Conservation (phyloP, 495 filamentous ascomycete species). For the Echria macrotheca region DNA sequence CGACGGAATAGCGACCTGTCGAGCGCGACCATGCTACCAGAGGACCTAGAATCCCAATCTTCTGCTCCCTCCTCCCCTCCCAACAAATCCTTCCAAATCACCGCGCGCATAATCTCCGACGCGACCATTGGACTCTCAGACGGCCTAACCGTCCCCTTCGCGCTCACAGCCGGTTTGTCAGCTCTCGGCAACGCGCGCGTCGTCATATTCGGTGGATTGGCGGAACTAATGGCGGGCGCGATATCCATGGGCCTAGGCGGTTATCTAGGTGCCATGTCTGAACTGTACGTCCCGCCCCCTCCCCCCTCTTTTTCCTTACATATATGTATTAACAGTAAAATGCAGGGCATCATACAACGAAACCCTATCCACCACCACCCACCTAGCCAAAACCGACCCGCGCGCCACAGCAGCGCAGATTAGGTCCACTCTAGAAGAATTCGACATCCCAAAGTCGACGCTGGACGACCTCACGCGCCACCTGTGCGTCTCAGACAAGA, state of each 20-base stretch:
- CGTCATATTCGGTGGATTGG: constrained; percentile 61
- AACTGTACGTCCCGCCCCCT: background rate
- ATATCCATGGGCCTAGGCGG: constrained; percentile 65
- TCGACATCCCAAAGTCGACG: constrained; percentile 2
- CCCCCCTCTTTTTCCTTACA: background rate
- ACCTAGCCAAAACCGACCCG: constrained; percentile 1
- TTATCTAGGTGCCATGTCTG: constrained; percentile 26
- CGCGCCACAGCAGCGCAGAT: background rate
- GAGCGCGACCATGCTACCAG: constrained; percentile 1
- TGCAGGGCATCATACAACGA: constrained; percentile 18
- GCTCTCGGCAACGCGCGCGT: constrained; percentile 51
- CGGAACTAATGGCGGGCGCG: constrained; percentile 57
- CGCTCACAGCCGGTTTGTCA: constrained; percentile 52
- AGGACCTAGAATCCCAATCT: constrained; percentile 6
- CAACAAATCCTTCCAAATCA: constrained; percentile 12
- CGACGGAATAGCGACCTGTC: background rate
- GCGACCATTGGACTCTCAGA: constrained; percentile 53
- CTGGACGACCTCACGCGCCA: constrained; percentile 33
- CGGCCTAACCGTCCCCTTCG: constrained; percentile 58
- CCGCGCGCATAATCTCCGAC: constrained; percentile 35
- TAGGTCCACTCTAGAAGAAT: constrained; percentile 4
- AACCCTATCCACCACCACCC: constrained; percentile 5
- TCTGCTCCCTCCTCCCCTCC: background rate
- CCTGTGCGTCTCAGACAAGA: constrained; percentile 20
- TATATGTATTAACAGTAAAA: background rate